Conservation (phyloP, 805 yeast genomes). For the Ogataea philodendri region DNA sequence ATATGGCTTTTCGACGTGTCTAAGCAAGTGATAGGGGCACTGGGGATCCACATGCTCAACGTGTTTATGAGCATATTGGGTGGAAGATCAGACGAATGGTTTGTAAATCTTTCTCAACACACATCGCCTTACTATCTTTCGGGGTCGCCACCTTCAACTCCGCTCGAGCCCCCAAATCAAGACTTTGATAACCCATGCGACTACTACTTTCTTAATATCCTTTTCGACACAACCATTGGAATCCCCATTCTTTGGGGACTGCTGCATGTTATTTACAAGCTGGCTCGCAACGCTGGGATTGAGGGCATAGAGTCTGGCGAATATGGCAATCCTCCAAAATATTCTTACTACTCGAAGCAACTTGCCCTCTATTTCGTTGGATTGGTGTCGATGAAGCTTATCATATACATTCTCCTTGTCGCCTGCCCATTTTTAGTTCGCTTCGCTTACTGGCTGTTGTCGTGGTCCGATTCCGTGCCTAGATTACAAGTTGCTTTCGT, state of each 20-base stretch:
- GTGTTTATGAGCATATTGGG: constrained; percentile 65
- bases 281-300: constrained; percentile 44
- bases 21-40: constrained; percentile 85
- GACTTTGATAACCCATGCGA: constrained; percentile 72
- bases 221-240: constrained; percentile 92
- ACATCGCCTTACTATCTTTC: constrained; percentile 13
- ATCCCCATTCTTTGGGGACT: constrained; percentile 72
- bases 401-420: constrained; percentile 55
- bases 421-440: constrained; percentile 65
- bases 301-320: constrained; percentile 52
- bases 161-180: constrained; percentile 21
- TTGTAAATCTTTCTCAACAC: constrained; percentile 2
- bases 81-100: constrained; percentile 29
- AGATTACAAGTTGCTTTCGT: constrained; percentile 83
- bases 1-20: constrained; percentile 89
- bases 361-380: constrained; percentile 65
- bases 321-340: constrained; percentile 64
- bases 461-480: constrained; percentile 83
- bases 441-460: constrained; percentile 68
- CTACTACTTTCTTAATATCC: constrained; percentile 87
- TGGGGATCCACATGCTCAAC: constrained; percentile 79
- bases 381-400: constrained; percentile 53
- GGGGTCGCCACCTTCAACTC: not conserved
- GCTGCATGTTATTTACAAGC: constrained; percentile 50
- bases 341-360: constrained; percentile 68